These are phyloP conservation scores for Phytophthora europaea DNA, from an alignment of 352 stramenopile genomes.

Conservation along the genomic window DNA sequence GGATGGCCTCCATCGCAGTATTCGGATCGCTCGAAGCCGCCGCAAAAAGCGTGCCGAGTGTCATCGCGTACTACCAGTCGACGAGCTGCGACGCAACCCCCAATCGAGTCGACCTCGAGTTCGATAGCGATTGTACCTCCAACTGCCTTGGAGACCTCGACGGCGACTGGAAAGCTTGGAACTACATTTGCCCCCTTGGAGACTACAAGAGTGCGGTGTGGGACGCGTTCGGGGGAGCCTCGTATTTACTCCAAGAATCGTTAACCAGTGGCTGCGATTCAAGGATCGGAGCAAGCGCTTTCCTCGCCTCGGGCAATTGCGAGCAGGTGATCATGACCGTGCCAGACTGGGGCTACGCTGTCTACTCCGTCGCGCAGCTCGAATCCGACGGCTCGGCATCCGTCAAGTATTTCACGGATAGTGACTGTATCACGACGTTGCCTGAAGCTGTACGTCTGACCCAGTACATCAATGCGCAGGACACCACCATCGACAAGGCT, in stretches of 20 bases:
- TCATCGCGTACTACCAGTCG: background rate
- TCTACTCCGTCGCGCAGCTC: background rate
- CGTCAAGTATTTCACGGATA: conserved; percentile 10
- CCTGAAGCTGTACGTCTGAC: background rate
- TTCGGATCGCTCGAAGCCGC: background rate
- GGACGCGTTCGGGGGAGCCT: background rate
- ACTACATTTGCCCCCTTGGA: background rate
- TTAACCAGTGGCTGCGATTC: background rate
- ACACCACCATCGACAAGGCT: background rate
- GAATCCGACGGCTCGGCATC: background rate
- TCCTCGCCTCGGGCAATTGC: conserved; percentile 7
- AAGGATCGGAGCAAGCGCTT: background rate
- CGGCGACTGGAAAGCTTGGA: background rate
- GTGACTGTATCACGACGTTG: background rate
- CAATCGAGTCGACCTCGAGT: conserved; percentile 1
- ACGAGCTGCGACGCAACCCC: background rate
- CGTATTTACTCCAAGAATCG: conserved; percentile 3
- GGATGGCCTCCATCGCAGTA: background rate
- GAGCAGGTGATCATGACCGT: conserved; percentile 9
- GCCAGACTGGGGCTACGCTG: background rate
- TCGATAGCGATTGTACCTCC: background rate
- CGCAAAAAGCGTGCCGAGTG: background rate
- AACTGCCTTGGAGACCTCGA: background rate
- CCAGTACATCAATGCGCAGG: background rate
- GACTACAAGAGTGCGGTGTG: conserved; percentile 11